A percentile compares a stretch with the other conserved stretches of the same genome.
These are phyloP conservation scores for Sclerotinia trifoliorum DNA, from an alignment of 2,329 filamentous ascomycete genomes.

Conservation along the genomic window DNA sequence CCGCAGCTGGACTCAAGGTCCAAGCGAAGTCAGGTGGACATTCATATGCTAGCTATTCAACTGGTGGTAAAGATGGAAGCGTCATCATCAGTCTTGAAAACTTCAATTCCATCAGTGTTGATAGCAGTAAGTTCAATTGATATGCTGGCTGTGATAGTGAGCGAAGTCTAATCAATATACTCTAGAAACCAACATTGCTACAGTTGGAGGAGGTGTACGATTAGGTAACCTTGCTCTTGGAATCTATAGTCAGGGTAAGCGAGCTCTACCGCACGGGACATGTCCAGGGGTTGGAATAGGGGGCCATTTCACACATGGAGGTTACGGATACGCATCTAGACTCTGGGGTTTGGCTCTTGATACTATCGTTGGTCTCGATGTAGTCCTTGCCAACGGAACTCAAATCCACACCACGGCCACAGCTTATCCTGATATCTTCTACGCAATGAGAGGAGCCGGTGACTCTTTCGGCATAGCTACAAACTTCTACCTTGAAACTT, in stretches of 20 bases:
- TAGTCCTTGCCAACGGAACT: conserved; percentile 44
- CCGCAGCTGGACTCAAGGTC: conserved; percentile 46
- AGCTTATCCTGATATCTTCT: conserved; percentile 38
- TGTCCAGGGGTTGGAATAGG: conserved; percentile 48
- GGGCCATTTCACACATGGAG: conserved; percentile 50
- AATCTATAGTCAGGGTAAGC: conserved; percentile 41
- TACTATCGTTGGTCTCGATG: conserved; percentile 48
- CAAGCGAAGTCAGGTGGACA: conserved; percentile 56
- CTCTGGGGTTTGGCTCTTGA: conserved; percentile 53
- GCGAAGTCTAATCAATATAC: not conserved
- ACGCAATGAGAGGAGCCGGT: conserved; percentile 40
- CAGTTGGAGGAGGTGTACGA: conserved; percentile 44
- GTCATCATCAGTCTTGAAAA: conserved; percentile 55
- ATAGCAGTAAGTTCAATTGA: conserved; percentile 37
- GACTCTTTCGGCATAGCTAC: conserved; percentile 42
- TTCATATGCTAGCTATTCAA: conserved; percentile 50
- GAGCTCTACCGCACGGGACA: conserved; percentile 47
- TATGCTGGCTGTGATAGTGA: not conserved
- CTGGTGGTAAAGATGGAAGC: conserved; percentile 51
- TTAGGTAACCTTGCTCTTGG: conserved; percentile 46
- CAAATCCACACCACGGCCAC: conserved; percentile 34
- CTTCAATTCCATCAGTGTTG: conserved; percentile 53
- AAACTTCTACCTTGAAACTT: conserved; percentile 39
- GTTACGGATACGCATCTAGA: conserved; percentile 46
- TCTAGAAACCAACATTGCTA: conserved; percentile 29